Percentiles rank a stretch among this genome's conserved stretches.
These are phyloP conservation scores for Phytophthora ohioensis DNA, from an alignment of 352 stramenopile species.

Conservation along the genomic window DNA sequence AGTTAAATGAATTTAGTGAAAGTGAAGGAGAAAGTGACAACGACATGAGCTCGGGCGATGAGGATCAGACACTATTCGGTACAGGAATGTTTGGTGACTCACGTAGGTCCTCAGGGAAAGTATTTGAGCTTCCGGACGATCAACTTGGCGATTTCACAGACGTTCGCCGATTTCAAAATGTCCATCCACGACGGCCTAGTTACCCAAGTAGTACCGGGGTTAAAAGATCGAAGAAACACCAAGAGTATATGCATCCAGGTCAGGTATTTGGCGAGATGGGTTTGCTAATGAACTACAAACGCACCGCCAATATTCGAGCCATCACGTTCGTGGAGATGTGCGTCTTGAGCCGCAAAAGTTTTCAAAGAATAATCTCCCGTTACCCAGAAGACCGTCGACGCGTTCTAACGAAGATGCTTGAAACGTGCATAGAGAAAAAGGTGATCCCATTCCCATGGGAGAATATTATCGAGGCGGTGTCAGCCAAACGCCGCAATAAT, in stretches of 20 bases:
- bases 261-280: slow-evolving; percentile 20
- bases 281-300: no score
- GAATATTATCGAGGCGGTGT: slow-evolving; percentile 13
- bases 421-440: no score
- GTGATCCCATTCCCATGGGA: no score
- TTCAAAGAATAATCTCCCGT: no score
- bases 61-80: neutral
- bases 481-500: neutral
- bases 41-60: neutral
- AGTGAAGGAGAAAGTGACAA: neutral
- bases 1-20: neutral
- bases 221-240: neutral
- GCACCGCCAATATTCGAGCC: no score
- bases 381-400: no score
- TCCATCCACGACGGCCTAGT: neutral
- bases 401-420: no score
- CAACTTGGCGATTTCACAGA: neutral
- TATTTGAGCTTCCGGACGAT: neutral
- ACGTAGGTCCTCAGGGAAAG: no score
- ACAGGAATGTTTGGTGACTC: neutral
- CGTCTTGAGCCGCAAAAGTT: no score
- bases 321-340: no score
- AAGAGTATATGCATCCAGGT: slow-evolving; percentile 9
- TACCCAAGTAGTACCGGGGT: neutral
- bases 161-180: neutral